A percentile compares a stretch with the other conserved stretches of the same genome.
Evolutionary conservation across 805 yeast species (phyloP).

Genomic region (Barnettozyma sp.): DNA sequence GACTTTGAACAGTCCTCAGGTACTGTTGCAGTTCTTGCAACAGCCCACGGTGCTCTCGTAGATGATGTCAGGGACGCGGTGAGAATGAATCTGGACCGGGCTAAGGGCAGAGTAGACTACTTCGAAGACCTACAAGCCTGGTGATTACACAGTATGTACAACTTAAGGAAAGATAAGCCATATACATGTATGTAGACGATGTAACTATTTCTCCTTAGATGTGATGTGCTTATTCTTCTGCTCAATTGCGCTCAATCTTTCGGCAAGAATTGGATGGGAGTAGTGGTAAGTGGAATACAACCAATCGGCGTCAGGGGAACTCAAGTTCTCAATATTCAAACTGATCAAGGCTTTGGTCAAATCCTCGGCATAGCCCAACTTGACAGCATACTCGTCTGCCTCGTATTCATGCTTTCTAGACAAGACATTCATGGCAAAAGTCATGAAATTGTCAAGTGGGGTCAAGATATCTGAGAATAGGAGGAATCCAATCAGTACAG

Average conservation of each 20-base stretch:
- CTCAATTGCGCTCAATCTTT: slow-evolving; percentile 75
- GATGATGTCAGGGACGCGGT: slow-evolving; percentile 44
- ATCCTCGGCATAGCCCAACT: slow-evolving; percentile 61
- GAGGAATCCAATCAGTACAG: slow-evolving; percentile 74
- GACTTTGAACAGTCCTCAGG: slow-evolving; percentile 35
- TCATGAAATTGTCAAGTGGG: slow-evolving; percentile 66
- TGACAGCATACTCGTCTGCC: slow-evolving; percentile 83
- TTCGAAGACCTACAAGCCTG: slow-evolving; percentile 55
- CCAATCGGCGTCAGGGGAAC: slow-evolving; percentile 85
- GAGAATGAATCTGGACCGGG: slow-evolving; percentile 26
- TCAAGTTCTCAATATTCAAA: slow-evolving; percentile 72
- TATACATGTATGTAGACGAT: not conserved
- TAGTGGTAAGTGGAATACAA: slow-evolving; percentile 82
- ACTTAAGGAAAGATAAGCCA: not conserved
- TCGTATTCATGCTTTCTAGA: slow-evolving; percentile 88
- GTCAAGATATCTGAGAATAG: slow-evolving; percentile 71
- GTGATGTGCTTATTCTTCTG: slow-evolving; percentile 14
- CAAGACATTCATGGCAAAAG: slow-evolving; percentile 59
- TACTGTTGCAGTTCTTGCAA: slow-evolving; percentile 41
- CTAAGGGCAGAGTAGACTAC: slow-evolving; percentile 41
- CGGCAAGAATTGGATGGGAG: slow-evolving; percentile 88
- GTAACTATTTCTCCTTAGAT: slow-evolving; percentile 16
- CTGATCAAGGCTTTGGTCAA: slow-evolving; percentile 68
- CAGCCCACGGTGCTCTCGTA: slow-evolving; percentile 50
- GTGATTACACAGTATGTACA: slow-evolving; percentile 23